phyloP scores from a whole-genome alignment of 2,329 filamentous ascomycete genomes.

The Balansia obtecta region DNA sequence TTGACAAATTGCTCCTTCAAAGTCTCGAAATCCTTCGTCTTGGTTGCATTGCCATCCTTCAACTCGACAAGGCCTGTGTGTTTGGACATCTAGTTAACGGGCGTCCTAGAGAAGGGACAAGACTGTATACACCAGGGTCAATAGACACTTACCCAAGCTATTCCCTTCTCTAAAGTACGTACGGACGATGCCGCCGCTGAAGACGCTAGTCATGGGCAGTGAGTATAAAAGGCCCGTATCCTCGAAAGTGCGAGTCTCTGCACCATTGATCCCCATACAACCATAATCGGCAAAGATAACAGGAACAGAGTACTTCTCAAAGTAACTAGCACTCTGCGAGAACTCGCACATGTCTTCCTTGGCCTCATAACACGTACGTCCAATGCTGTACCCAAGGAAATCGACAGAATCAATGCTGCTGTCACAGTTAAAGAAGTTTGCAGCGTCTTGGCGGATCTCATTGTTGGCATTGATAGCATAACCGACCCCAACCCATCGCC shows the following conservation, averaged over 20 bases:
- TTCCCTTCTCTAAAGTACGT: conserved; percentile 93
- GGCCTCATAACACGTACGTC: conserved; percentile 92
- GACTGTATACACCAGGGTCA: conserved; percentile 5
- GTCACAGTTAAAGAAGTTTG: conserved; percentile 91
- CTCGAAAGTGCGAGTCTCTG: conserved; percentile 57
- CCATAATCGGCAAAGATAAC: conserved; percentile 99
- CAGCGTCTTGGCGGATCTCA: conserved; percentile 66
- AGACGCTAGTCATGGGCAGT: conserved; percentile 67
- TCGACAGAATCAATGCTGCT: conserved; percentile 56
- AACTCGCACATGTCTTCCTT: conserved; percentile 74
- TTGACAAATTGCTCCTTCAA: conserved; percentile 58
- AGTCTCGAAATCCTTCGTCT: conserved; percentile 60
- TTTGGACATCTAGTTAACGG: too few relatives aligned
- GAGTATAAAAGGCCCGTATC: conserved; percentile 77
- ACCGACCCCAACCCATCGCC: conserved; percentile 69
- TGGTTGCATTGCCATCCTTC: conserved; percentile 43
- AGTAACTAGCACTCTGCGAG: conserved; percentile 70
- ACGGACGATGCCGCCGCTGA: conserved; percentile 96
- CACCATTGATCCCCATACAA: conserved; percentile 56
- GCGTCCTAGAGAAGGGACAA: too few relatives aligned
- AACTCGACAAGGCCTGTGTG: conserved; percentile 52
- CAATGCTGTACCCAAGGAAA: conserved; percentile 99
- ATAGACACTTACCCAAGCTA: conserved; percentile 56
- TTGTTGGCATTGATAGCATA: conserved; percentile 93
- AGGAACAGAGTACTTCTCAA: conserved; percentile 77